Evolutionary conservation across 345 rosid genomes (phyloP).

Genomic region (Cochlearia excelsa): DNA sequence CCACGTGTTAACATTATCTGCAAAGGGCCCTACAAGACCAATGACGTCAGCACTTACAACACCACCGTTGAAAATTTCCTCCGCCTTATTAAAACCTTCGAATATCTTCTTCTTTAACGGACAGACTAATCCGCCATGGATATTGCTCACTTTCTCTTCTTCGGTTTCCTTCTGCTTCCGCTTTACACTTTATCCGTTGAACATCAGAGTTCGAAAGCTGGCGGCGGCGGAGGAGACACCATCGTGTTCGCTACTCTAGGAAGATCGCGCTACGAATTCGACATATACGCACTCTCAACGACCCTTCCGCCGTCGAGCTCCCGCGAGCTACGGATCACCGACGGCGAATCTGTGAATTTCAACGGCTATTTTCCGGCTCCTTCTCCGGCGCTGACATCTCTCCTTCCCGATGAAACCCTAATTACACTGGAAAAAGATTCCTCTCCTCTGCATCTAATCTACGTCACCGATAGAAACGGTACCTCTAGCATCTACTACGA

Average conservation of each 20-base stretch:
- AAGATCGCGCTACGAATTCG: constrained; percentile 60
- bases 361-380: constrained; percentile 80
- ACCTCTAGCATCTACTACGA: constrained; percentile 61
- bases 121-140: constrained; percentile 22
- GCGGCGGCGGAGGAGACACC: constrained; percentile 34
- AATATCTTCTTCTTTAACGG: neutral
- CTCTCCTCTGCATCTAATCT: constrained; percentile 50
- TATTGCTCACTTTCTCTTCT: constrained; percentile 3
- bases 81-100: neutral
- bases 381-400: constrained; percentile 42
- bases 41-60: constrained; percentile 26
- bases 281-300: constrained; percentile 58
- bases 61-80: neutral
- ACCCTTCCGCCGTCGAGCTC: constrained; percentile 30
- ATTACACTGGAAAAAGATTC: constrained; percentile 28
- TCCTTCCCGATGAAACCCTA: constrained; percentile 32
- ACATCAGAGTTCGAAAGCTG: neutral
- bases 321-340: constrained; percentile 59
- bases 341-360: constrained; percentile 68
- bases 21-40: neutral
- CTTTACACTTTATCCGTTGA: constrained; percentile 26
- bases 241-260: constrained; percentile 74
- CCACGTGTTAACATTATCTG: constrained; percentile 25
- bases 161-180: constrained; percentile 6
- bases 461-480: constrained; percentile 76